A percentile compares a stretch with the other conserved stretches of the same genome.
Conservation (phyloP, 345 rosid species). For the Citrus unshiu region DNA sequence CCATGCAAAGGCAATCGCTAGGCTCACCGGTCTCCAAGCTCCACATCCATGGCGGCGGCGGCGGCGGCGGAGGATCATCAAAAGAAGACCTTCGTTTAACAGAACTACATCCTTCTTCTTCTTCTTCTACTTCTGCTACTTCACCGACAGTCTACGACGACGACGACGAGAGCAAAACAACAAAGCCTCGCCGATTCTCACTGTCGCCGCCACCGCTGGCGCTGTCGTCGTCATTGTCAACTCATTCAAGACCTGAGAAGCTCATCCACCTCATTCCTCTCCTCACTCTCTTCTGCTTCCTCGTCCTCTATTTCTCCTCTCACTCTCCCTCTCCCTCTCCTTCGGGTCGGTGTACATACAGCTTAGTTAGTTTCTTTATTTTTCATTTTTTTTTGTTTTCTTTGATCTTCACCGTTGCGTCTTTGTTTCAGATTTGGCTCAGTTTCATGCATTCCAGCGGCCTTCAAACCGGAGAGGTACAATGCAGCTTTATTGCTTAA, state of each 20-base stretch:
- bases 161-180: slow-evolving; percentile 48
- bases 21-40: slow-evolving; percentile 78
- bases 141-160: slow-evolving; percentile 23
- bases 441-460: slow-evolving; percentile 60
- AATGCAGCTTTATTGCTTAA: slow-evolving; percentile 33
- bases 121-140: slow-evolving; percentile 17
- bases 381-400: background rate
- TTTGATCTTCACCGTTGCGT: background rate
- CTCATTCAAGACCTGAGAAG: slow-evolving; percentile 48
- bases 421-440: slow-evolving; percentile 66
- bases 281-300: slow-evolving; percentile 72
- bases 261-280: slow-evolving; percentile 85
- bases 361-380: background rate
- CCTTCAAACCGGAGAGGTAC: slow-evolving; percentile 49
- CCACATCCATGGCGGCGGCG: slow-evolving; percentile 37
- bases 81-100: slow-evolving; percentile 31
- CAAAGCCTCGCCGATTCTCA: slow-evolving; percentile 55
- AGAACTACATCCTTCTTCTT: slow-evolving; percentile 27
- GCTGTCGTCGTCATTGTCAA: slow-evolving; percentile 24
- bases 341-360: slow-evolving; percentile 38
- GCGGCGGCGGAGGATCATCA: slow-evolving; percentile 40
- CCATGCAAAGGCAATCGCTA: slow-evolving; percentile 91
- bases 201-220: slow-evolving; percentile 21
- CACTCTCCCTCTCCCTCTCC: slow-evolving; percentile 76
- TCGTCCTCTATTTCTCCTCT: slow-evolving; percentile 80